These are phyloP conservation scores for Apiotrichum gracile DNA, from an alignment of 1,284 basidiomycete species.

Conservation along the genomic window DNA sequence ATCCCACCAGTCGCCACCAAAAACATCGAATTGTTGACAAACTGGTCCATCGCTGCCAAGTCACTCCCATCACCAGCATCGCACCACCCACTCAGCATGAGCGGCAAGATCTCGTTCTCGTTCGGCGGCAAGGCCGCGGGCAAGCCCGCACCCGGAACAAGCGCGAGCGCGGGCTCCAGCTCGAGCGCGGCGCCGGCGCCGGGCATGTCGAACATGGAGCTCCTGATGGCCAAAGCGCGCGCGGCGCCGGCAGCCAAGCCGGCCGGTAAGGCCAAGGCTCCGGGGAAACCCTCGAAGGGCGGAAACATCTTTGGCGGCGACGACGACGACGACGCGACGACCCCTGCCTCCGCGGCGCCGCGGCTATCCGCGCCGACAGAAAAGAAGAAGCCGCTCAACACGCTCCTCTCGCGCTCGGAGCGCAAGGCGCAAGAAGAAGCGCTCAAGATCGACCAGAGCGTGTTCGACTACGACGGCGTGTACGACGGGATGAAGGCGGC, in stretches of 20 bases:
- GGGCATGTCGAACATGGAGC: slow-evolving; percentile 33
- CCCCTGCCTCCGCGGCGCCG: neutral
- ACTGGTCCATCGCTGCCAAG: no score
- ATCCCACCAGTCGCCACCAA: no score
- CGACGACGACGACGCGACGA: slow-evolving; percentile 31
- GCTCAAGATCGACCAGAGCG: slow-evolving; percentile 68
- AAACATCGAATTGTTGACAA: no score
- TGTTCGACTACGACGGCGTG: slow-evolving; percentile 94
- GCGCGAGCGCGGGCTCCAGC: no score
- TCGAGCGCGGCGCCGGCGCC: neutral
- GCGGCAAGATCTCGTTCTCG: slow-evolving; percentile 41
- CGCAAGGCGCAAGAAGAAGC: slow-evolving; percentile 57
- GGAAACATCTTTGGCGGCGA: slow-evolving; percentile 26
- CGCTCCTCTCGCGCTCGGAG: slow-evolving; percentile 28
- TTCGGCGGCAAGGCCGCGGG: slow-evolving; percentile 21
- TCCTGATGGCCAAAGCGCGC: slow-evolving; percentile 37
- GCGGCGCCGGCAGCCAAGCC: slow-evolving; percentile 2
- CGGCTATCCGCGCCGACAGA: neutral
- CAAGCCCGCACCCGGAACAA: neutral
- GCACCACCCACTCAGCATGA: slow-evolving; percentile 13
- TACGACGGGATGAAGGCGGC: slow-evolving; percentile 93
- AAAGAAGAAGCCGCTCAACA: neutral
- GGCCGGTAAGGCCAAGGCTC: slow-evolving; percentile 3
- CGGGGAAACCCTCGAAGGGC: slow-evolving; percentile 4
- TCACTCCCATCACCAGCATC: neutral